Percentiles rank a stretch among this genome's conserved stretches.
Conservation (phyloP, 768 basidiomycete species). For the Mycena kentingensis region DNA sequence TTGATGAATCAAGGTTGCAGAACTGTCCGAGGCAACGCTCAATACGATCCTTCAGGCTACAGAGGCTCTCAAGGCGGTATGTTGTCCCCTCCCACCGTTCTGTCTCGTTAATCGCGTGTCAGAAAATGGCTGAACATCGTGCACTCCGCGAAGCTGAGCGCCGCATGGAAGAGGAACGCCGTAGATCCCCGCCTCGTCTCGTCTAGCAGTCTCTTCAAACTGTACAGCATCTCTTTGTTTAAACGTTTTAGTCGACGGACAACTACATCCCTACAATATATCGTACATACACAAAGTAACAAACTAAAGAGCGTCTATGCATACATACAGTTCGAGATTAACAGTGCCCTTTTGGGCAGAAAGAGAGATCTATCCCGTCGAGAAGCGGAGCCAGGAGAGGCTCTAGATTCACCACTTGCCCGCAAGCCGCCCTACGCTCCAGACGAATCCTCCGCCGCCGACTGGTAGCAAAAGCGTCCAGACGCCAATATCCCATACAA, state of each 20-base stretch:
- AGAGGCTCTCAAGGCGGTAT: constrained; percentile 20
- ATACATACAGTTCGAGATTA: no score
- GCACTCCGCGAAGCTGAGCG: constrained; percentile 15
- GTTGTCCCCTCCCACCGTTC: neutral
- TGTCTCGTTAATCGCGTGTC: neutral
- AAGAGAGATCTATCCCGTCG: no score
- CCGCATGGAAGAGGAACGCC: constrained; percentile 15
- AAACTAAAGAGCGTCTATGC: no score
- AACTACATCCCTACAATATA: no score
- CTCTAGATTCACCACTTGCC: constrained; percentile 67
- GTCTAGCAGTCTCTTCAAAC: no score
- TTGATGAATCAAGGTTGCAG: constrained; percentile 6
- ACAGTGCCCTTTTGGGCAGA: no score
- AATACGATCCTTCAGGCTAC: constrained; percentile 21
- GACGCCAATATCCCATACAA: constrained; percentile 83
- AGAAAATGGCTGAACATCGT: constrained; percentile 25
- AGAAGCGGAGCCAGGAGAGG: no score
- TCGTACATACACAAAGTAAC: no score
- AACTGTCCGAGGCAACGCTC: constrained; percentile 18
- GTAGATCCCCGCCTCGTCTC: constrained; percentile 9
- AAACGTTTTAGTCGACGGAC: no score
- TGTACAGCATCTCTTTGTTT: no score
- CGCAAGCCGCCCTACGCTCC: constrained; percentile 56
- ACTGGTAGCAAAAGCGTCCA: constrained; percentile 72
- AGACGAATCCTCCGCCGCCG: constrained; percentile 55